These are phyloP conservation scores for Truncatella angustata DNA, from an alignment of 2,329 filamentous ascomycete species.

Conservation along the genomic window DNA sequence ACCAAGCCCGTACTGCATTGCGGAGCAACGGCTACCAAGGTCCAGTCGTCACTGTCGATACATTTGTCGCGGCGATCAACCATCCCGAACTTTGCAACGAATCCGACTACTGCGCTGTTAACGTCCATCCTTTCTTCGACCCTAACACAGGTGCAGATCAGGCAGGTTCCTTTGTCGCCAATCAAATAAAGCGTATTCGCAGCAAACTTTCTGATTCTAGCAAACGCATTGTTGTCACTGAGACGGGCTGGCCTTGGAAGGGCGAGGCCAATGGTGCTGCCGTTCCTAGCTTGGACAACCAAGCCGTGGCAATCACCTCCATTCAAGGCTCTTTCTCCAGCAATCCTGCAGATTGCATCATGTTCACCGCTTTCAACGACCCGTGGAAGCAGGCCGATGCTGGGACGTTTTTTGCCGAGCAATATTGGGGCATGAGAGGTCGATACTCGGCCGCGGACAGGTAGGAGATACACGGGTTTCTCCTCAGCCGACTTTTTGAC, in stretches of 20 bases:
- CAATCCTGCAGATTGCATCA: constrained; percentile 53
- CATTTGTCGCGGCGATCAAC: constrained; percentile 64
- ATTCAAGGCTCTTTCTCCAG: constrained; percentile 59
- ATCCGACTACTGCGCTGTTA: constrained; percentile 78
- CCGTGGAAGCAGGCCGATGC: constrained; percentile 69
- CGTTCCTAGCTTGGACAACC: constrained; percentile 66
- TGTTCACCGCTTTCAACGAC: constrained; percentile 81
- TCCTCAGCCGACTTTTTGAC: neutral
- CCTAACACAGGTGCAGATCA: constrained; percentile 53
- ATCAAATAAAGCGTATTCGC: constrained; percentile 47
- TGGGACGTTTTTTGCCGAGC: constrained; percentile 68
- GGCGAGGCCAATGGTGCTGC: constrained; percentile 65
- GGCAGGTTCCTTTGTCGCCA: constrained; percentile 66
- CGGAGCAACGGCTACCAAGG: constrained; percentile 65
- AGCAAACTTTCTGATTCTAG: constrained; percentile 36
- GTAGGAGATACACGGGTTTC: constrained; percentile 8
- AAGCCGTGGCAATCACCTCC: constrained; percentile 62
- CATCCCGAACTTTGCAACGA: constrained; percentile 69
- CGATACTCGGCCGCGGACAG: constrained; percentile 27
- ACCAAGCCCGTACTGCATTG: constrained; percentile 55
- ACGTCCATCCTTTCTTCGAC: constrained; percentile 85
- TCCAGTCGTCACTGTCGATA: constrained; percentile 78
- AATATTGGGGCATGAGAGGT: constrained; percentile 68
- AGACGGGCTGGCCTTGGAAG: constrained; percentile 79
- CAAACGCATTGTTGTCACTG: constrained; percentile 71